Conservation (phyloP, 768 basidiomycete species). For the Leccinum uliginosum region DNA sequence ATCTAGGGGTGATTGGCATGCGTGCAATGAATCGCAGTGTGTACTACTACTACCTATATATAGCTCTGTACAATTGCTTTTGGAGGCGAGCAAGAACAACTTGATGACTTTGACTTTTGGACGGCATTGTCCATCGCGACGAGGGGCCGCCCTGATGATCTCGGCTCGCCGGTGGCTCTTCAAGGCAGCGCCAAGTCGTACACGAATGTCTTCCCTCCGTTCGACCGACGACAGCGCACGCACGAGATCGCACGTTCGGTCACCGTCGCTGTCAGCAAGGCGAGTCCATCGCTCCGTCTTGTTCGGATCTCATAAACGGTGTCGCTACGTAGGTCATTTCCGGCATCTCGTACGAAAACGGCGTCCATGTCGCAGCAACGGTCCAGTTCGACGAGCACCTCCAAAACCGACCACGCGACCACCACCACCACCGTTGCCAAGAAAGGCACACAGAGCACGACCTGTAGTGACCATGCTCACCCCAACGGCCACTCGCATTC, state of each 20-base stretch:
- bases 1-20: neutral
- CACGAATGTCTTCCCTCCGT: neutral
- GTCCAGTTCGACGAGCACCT: constrained; percentile 14
- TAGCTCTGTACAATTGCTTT: neutral
- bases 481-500: constrained; percentile 46
- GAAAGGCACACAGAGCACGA: neutral
- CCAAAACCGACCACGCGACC: constrained; percentile 26
- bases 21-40: neutral
- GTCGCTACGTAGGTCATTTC: constrained; percentile 12
- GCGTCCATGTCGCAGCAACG: constrained; percentile 22
- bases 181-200: constrained; percentile 2
- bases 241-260: constrained; percentile 1
- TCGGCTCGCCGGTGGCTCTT: constrained; percentile 11
- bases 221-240: neutral
- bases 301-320: constrained; percentile 1
- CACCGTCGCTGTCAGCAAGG: constrained; percentile 13
- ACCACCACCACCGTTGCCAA: constrained; percentile 28
- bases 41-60: neutral
- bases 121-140: constrained; percentile 12
- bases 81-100: too few relatives aligned
- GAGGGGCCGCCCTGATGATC: constrained; percentile 6
- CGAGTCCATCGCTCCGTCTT: neutral
- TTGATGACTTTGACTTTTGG: constrained; percentile 16
- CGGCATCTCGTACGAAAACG: neutral
- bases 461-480: constrained; percentile 36